Evolutionary conservation across 2,329 filamentous ascomycete species (phyloP), one percentile per base, ranked within the genome.

Genomic region (Diaporthe amygdali): DNA sequence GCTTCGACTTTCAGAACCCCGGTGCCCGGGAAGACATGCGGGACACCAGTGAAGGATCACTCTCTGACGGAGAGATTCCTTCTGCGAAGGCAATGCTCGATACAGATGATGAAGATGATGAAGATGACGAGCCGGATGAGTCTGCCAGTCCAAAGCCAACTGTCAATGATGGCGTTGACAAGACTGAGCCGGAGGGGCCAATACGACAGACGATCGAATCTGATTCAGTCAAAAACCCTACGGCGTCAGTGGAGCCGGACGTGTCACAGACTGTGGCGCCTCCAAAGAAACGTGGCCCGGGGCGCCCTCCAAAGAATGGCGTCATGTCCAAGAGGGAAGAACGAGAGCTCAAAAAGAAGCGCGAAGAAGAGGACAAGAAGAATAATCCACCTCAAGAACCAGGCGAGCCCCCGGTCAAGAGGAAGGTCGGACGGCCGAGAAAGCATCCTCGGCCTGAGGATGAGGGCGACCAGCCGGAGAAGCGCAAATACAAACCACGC

Each of bases 321-420:
- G 88, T 94, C 78, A 94, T 95, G 90, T 95, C 93, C 1, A 95
- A 95, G 81, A 87, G 93, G 70, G 92, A 95, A 76, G 87, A 91
- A 75, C 86, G 90, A 22, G 80, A 90, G 59, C 86, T 91, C 9
- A 90, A 91, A 81, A 92, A 91, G 79, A 84, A 87, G 72, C 80
- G 83, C 49, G 84, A 86, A 73, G 87, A 88, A 72, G 81, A 81
- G 75, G 85, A 85, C 27, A 87, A 86, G 80, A 87, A 89, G 77
- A 86, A 84, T 5, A 75, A 85, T 39, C 84, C 86, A 9, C 85
- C 85, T 71, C 81, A 82, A 20, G 83, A 84, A 5, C 82, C 82
- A 1, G 80, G 83, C 5, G 86, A 88, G 71, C 86, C 85, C 34
- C 87, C 86, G 15, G 80, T 87, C 68, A 92, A 92, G 82, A 85